Conservation (phyloP, 345 rosid species). For the Draba incana region DNA sequence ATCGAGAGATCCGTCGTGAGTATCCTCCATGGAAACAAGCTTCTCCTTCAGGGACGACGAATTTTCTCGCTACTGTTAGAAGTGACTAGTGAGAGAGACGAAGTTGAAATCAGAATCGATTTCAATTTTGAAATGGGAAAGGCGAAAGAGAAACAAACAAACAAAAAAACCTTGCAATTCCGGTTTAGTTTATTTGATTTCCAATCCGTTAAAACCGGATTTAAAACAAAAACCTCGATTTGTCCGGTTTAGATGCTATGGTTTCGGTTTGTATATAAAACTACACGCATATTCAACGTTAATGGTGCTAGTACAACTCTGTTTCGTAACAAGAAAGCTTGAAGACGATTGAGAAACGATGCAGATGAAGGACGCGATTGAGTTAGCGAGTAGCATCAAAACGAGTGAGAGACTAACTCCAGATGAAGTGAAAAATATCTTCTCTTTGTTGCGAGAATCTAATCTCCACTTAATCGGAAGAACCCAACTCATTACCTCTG, state of each 20-base stretch:
- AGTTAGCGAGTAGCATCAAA: background rate
- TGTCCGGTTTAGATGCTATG: no score
- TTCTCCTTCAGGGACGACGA: background rate
- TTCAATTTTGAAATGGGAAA: constrained; percentile 19
- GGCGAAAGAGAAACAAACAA: background rate
- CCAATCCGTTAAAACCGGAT: no score
- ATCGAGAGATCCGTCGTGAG: constrained; percentile 18
- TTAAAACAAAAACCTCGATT: no score
- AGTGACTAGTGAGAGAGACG: constrained; percentile 2
- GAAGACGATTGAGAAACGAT: background rate
- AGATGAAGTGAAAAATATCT: background rate
- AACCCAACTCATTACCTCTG: background rate
- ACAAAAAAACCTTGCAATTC: background rate
- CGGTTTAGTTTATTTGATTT: constrained; percentile 2
- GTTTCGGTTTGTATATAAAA: no score
- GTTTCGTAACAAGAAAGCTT: no score
- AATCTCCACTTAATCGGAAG: background rate
- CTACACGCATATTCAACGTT: no score
- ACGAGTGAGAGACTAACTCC: background rate
- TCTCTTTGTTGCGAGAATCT: background rate
- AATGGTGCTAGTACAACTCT: no score
- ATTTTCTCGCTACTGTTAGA: constrained; percentile 11
- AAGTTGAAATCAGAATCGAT: background rate
- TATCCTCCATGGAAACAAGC: constrained; percentile 32
- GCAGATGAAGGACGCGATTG: background rate